phyloP scores from a whole-genome alignment of 2,329 filamentous ascomycete genomes.

The Aspergillus costaricaensis region DNA sequence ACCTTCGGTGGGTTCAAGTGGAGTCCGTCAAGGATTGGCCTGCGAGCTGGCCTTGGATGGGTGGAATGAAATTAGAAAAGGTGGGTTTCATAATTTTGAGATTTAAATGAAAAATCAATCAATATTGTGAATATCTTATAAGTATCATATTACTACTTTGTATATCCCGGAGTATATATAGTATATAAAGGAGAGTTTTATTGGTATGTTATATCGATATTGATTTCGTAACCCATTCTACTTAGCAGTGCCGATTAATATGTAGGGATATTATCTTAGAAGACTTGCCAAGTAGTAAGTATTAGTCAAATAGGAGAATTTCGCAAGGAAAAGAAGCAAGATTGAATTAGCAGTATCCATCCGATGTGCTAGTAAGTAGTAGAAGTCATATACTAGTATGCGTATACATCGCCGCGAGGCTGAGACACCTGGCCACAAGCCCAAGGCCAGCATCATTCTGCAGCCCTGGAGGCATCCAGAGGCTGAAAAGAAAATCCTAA shows the following conservation, averaged over 20 bases:
- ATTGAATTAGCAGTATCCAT: too few species aligned
- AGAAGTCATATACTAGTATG: neutral
- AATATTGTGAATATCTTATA: too few species aligned
- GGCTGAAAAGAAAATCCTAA: conserved; percentile 15
- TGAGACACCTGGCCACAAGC: conserved; percentile 14
- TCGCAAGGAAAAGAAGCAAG: too few species aligned
- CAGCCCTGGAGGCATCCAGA: conserved; percentile 18
- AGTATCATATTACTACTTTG: neutral
- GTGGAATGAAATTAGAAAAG: neutral
- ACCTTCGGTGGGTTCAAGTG: conserved; percentile 19
- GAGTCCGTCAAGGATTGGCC: conserved; percentile 11
- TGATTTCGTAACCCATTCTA: too few species aligned
- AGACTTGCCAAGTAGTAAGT: too few species aligned
- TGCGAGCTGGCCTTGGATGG: conserved; percentile 16
- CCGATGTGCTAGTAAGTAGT: too few species aligned
- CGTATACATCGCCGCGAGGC: conserved; percentile 8
- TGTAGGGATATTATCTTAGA: too few species aligned
- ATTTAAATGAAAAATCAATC: neutral
- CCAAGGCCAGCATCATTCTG: conserved; percentile 12
- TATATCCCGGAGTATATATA: neutral
- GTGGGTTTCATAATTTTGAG: neutral
- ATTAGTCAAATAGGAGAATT: too few species aligned
- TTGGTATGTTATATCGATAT: too few species aligned
- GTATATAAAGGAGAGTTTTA: neutral
- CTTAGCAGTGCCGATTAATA: too few species aligned